Conservation (phyloP, 2,329 filamentous ascomycete species). For the Penicillium sp. region DNA sequence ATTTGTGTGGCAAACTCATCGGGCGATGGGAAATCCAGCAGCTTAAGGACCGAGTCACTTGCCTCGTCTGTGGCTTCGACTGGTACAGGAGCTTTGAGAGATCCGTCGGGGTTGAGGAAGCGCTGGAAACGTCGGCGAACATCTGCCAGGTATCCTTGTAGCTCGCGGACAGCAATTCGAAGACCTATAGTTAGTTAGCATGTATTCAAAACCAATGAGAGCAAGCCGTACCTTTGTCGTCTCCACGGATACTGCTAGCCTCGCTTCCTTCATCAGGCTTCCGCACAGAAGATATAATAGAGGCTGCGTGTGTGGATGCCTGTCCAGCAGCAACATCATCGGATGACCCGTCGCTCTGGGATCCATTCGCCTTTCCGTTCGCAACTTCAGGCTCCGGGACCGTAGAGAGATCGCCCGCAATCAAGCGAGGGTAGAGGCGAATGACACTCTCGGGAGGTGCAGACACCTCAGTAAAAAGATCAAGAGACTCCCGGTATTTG, state of each 20-base stretch:
- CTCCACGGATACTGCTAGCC: conserved; percentile 36
- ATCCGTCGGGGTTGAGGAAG: conserved; percentile 58
- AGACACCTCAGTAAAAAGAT: conserved; percentile 85
- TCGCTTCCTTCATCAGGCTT: conserved; percentile 40
- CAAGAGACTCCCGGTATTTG: conserved; percentile 81
- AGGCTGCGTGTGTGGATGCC: conserved; percentile 32
- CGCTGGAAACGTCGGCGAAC: conserved; percentile 66
- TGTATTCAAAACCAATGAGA: not conserved
- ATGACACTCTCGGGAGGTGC: conserved; percentile 88
- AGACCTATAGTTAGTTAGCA: conserved; percentile 54
- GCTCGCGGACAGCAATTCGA: conserved; percentile 72
- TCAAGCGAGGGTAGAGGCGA: conserved; percentile 74
- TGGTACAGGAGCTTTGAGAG: conserved; percentile 35
- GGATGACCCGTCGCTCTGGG: conserved; percentile 25
- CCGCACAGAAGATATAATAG: conserved; percentile 38
- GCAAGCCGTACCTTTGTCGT: conserved; percentile 23
- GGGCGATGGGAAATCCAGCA: conserved; percentile 50
- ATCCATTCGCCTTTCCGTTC: conserved; percentile 29
- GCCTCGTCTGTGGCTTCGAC: conserved; percentile 38
- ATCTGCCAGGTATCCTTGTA: conserved; percentile 85
- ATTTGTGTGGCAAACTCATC: conserved; percentile 62
- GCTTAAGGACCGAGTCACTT: conserved; percentile 44
- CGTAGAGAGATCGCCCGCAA: conserved; percentile 76
- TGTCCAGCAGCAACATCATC: conserved; percentile 27
- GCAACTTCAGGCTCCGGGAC: conserved; percentile 49